Conservation (phyloP, 805 yeast species). For the Schwanniomyces polymorphus region DNA sequence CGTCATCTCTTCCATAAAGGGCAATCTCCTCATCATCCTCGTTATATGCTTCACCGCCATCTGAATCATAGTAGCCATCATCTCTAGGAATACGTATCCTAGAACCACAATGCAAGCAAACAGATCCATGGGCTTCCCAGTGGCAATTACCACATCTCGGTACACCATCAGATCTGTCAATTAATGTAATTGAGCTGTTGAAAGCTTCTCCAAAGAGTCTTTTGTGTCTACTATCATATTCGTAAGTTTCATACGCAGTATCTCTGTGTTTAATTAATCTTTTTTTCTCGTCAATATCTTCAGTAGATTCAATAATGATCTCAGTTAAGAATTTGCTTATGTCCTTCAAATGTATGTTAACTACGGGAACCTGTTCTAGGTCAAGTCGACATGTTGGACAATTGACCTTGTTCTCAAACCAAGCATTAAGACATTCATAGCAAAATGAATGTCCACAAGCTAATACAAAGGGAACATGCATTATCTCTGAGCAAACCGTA, state of each 20-base stretch:
- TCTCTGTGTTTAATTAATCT: slow-evolving; percentile 22
- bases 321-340: slow-evolving; percentile 37
- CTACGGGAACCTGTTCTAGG: slow-evolving; percentile 48
- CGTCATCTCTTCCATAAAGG: slow-evolving; percentile 11
- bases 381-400: slow-evolving; percentile 69
- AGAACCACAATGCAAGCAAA: slow-evolving; percentile 69
- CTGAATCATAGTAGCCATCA: slow-evolving; percentile 34
- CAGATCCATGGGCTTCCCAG: slow-evolving; percentile 72
- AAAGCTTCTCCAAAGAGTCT: slow-evolving; percentile 52
- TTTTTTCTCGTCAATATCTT: slow-evolving; percentile 22
- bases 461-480: slow-evolving; percentile 63
- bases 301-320: slow-evolving; percentile 34
- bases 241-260: slow-evolving; percentile 33
- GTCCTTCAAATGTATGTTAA: slow-evolving; percentile 54
- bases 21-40: slow-evolving; percentile 31
- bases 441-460: slow-evolving; percentile 77
- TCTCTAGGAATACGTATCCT: slow-evolving; percentile 39
- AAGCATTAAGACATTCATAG: slow-evolving; percentile 58
- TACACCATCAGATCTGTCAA: slow-evolving; percentile 70
- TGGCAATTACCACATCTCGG: slow-evolving; percentile 74
- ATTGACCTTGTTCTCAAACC: slow-evolving; percentile 58
- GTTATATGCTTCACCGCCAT: slow-evolving; percentile 35
- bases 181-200: slow-evolving; percentile 49
- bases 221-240: slow-evolving; percentile 35
- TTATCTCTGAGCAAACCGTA: slow-evolving; percentile 66